Base-by-base conservation (phyloP, 805 yeast species). In the Pichia membranifaciens region DNA sequence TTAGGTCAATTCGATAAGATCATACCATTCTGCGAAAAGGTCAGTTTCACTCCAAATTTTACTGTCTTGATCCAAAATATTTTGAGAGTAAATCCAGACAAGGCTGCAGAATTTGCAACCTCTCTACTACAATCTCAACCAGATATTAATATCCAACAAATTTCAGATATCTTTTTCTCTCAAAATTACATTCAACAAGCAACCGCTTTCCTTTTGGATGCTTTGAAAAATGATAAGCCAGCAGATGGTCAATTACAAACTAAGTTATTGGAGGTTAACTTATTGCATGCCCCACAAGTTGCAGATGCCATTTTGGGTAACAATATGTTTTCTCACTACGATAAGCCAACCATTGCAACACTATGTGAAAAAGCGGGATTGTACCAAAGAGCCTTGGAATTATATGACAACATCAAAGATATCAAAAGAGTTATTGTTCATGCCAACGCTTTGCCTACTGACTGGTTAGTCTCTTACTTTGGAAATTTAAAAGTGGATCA, bases 241-340 rank as follows among this genome's bases (percentile, higher is more conserved):
- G 84, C 90, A 53, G 96, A 93, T 63, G 97, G 96, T 16, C 96
- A 89, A 61, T 74, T 93, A 62, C 99, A 93, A 74, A 93, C 99
- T 8, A 81, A 95, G 61, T 79, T 93, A 44, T 78, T 93, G 56
- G 99, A 93, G 69, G 88, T 87, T 56, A 93, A 93, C 67, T 74
- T 93, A 64, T 67, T 87, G 63, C 95, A 90, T 65, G 99, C 99
- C 16, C 99, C 99, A 44, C 99, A 93, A 75, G 99, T 93, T 48
- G 99, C 99, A 38, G 99, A 93, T 69, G 99, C 99, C 18, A 93
- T 93, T 56, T 75, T 93, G 59, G 96, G 97, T 51, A 93, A 91
- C 68, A 82, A 83, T 51, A 91, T 93, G 87, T 93, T 95, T 72
- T 81, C 90, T 55, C 96, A 90, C 64, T 93, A 87, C 67, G 99